These are phyloP conservation scores for Rutstroemia sp. DNA, from an alignment of 2,329 filamentous ascomycete species.

Conservation along the genomic window DNA sequence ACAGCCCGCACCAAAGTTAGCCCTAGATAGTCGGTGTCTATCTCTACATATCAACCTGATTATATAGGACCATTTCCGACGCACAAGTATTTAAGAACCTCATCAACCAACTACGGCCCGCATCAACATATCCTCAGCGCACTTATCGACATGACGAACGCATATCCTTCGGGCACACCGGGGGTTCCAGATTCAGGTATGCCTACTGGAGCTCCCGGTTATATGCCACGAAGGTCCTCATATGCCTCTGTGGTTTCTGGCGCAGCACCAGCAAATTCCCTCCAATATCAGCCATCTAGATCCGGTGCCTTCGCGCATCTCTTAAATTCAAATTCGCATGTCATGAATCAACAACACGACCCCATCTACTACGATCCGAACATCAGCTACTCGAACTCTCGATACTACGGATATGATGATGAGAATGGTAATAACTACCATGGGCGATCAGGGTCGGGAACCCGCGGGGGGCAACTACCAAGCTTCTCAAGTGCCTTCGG, in stretches of 20 bases:
- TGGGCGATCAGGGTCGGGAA: conserved; percentile 23
- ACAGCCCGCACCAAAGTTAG: no score
- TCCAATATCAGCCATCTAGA: conserved; percentile 22
- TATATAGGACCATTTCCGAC: no score
- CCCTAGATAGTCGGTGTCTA: no score
- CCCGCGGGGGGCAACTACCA: conserved; percentile 25
- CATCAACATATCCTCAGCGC: not conserved
- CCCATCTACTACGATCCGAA: conserved; percentile 24
- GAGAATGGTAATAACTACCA: conserved; percentile 22
- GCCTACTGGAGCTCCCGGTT: conserved; percentile 30
- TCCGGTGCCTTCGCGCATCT: conserved; percentile 28
- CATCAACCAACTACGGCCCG: not conserved
- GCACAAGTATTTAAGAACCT: not conserved
- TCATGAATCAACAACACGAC: conserved; percentile 17
- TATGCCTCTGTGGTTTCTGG: conserved; percentile 56
- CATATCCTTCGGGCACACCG: conserved; percentile 27
- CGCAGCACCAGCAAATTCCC: conserved; percentile 28
- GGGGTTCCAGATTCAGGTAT: conserved; percentile 27
- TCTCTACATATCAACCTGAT: no score
- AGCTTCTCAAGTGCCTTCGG: conserved; percentile 30
- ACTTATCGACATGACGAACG: conserved; percentile 21
- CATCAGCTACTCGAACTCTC: conserved; percentile 17
- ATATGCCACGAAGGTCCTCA: conserved; percentile 45
- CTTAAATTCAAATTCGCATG: conserved; percentile 12
- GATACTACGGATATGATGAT: conserved; percentile 23